phyloP scores from a whole-genome alignment of 768 basidiomycete species.

The Podaxis sp. region DNA sequence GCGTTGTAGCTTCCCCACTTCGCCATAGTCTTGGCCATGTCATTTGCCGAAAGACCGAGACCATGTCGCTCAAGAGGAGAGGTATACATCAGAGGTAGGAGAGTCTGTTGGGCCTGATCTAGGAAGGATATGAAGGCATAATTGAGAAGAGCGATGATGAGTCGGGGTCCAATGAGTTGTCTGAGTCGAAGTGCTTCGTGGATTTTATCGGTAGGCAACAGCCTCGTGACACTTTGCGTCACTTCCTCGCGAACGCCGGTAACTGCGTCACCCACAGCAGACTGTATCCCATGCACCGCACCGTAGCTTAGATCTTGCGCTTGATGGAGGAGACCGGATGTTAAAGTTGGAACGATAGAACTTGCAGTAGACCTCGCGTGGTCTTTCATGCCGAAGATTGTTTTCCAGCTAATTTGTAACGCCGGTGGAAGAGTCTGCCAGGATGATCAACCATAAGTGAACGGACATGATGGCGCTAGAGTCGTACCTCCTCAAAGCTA shows the following conservation, averaged over 20 bases:
- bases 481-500: neutral
- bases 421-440: slow-evolving; percentile 14
- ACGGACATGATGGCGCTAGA: too few species aligned
- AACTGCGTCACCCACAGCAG: neutral
- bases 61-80: slow-evolving; percentile 56
- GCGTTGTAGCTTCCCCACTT: slow-evolving; percentile 52
- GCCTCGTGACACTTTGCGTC: neutral
- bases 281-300: neutral
- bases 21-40: slow-evolving; percentile 54
- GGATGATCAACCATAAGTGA: neutral
- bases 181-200: slow-evolving; percentile 9
- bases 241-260: neutral
- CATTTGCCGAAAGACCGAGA: slow-evolving; percentile 52
- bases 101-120: slow-evolving; percentile 28
- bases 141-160: slow-evolving; percentile 26
- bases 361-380: neutral
- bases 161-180: slow-evolving; percentile 24
- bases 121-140: slow-evolving; percentile 30
- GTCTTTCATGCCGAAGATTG: neutral
- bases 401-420: slow-evolving; percentile 2
- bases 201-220: slow-evolving; percentile 6
- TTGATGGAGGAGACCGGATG: slow-evolving; percentile 1
- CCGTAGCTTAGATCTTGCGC: neutral
- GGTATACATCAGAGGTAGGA: slow-evolving; percentile 36
- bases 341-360: neutral